A percentile compares a stretch with the other conserved stretches of the same genome.
Evolutionary conservation across 2,329 filamentous ascomycete species (phyloP).

Genomic region (Neonectria coccinea): DNA sequence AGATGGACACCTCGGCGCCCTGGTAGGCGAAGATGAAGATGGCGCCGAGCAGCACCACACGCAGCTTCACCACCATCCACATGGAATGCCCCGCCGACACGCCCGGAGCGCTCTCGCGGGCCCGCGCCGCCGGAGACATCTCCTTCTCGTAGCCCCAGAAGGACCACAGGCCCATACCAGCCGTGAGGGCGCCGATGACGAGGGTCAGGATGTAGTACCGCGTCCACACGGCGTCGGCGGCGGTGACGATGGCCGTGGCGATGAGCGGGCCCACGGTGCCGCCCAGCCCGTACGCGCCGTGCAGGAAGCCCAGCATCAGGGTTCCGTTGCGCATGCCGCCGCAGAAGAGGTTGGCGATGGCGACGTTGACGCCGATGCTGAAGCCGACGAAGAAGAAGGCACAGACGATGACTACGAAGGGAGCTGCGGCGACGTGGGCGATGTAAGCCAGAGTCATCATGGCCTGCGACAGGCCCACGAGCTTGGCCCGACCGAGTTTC

Average conservation of each 20-base stretch:
- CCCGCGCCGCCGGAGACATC: conserved; percentile 51
- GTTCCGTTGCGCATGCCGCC: conserved; percentile 66
- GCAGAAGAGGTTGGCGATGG: conserved; percentile 70
- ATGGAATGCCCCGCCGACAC: conserved; percentile 55
- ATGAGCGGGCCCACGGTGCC: conserved; percentile 77
- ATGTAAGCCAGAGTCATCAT: conserved; percentile 72
- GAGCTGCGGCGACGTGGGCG: conserved; percentile 74
- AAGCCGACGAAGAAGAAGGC: conserved; percentile 77
- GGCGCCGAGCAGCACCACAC: conserved; percentile 78
- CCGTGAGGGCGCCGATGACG: conserved; percentile 66
- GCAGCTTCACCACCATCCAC: conserved; percentile 61
- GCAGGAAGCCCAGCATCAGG: conserved; percentile 69
- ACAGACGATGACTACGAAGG: conserved; percentile 75
- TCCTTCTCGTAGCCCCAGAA: conserved; percentile 80
- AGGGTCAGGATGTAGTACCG: conserved; percentile 79
- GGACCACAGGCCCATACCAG: conserved; percentile 71
- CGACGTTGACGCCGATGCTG: conserved; percentile 66
- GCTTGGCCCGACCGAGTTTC: conserved; percentile 73
- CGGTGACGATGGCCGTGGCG: conserved; percentile 77
- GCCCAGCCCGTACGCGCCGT: conserved; percentile 76
- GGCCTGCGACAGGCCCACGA: conserved; percentile 68
- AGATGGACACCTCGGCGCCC: conserved; percentile 85
- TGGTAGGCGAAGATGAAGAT: conserved; percentile 90
- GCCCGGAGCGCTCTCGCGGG: conserved; percentile 37
- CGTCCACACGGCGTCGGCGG: conserved; percentile 70